phyloP scores from a whole-genome alignment of 176 grass and related monocot species.

The Triticum dicoccoides region DNA sequence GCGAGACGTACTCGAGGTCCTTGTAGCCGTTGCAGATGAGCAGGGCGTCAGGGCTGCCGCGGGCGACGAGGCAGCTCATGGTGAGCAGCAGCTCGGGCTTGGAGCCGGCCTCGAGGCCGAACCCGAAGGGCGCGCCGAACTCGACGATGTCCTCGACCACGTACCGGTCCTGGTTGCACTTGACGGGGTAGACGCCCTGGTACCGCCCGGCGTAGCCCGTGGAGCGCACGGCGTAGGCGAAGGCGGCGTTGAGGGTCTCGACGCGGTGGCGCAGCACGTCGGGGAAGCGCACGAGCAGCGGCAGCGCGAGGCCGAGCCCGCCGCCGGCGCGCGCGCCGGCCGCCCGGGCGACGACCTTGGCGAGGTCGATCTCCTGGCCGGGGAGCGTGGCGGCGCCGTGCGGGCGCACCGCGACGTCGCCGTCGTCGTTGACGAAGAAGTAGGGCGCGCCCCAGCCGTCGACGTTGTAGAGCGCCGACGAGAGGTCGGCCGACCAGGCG shows the following conservation, averaged over 20 bases:
- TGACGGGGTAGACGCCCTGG: conserved; percentile 95
- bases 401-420: conserved; percentile 70
- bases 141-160: conserved; percentile 92
- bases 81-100: conserved; percentile 92
- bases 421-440: conserved; percentile 77
- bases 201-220: conserved; percentile 57
- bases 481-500: conserved; percentile 71
- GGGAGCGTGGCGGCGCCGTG: conserved; percentile 64
- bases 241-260: conserved; percentile 69
- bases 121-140: conserved; percentile 70
- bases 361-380: conserved; percentile 82
- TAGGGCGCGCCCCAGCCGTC: conserved; percentile 91
- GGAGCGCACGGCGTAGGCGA: conserved; percentile 69
- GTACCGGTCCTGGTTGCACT: conserved; percentile 96
- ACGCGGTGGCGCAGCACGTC: conserved; percentile 89
- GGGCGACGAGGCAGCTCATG: conserved; percentile 67
- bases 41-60: conserved; percentile 67
- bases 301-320: conserved; percentile 71
- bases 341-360: conserved; percentile 77
- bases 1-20: conserved; percentile 76
- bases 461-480: conserved; percentile 78
- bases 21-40: conserved; percentile 97
- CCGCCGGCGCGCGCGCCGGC: conserved; percentile 27
- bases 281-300: conserved; percentile 74
- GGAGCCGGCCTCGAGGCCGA: conserved; percentile 89